phyloP scores from a whole-genome alignment of 352 stramenopile genomes.

The Globisporangium spiculum region DNA sequence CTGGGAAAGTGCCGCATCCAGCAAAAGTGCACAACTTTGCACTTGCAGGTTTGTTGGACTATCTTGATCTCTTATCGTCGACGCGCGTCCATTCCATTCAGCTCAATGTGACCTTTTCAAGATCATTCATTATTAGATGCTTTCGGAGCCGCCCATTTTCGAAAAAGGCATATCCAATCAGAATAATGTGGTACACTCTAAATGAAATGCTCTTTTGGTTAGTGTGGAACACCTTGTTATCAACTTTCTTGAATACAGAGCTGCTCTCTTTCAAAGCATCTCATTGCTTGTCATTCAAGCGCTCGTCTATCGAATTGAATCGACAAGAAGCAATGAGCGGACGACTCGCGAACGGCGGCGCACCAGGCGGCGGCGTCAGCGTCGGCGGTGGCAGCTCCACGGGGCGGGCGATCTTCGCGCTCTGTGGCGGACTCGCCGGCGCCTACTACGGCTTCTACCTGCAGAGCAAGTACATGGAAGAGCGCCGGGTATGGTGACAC shows the following conservation, averaged over 20 bases:
- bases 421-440: constrained; percentile 63
- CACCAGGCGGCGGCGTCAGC: constrained; percentile 41
- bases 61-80: neutral
- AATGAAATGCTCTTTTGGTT: neutral
- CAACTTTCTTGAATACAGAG: neutral
- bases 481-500: constrained; percentile 44
- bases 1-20: neutral
- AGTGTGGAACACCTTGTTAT: neutral
- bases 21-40: neutral
- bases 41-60: neutral
- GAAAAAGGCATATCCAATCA: no score
- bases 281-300: neutral
- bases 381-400: constrained; percentile 71
- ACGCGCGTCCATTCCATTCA: neutral
- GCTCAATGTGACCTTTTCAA: neutral
- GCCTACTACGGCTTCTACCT: constrained; percentile 83
- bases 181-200: neutral
- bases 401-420: constrained; percentile 59
- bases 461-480: constrained; percentile 83
- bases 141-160: neutral
- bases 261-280: neutral
- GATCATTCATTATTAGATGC: no score
- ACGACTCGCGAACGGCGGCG: constrained; percentile 3
- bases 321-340: constrained; percentile 14
- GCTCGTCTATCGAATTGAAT: neutral